Evolutionary conservation across 495 filamentous ascomycete species (phyloP).

Genomic region (Immersiella caudata): DNA sequence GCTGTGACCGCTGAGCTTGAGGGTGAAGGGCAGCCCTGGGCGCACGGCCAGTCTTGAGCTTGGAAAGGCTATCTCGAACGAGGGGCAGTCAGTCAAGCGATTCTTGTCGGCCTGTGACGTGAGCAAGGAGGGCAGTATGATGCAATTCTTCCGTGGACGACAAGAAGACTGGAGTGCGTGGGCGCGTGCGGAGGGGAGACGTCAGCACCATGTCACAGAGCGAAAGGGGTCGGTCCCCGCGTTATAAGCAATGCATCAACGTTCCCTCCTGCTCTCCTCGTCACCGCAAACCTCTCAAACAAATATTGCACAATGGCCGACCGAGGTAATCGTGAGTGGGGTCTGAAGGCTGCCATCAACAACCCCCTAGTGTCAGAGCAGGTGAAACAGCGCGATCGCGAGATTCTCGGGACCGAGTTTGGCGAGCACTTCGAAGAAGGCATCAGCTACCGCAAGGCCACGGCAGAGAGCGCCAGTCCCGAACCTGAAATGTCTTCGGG

Average conservation of each 20-base stretch:
- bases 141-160: background rate
- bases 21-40: background rate
- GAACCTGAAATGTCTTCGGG: constrained; percentile 1
- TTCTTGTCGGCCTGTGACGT: too few species aligned
- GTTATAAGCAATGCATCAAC: too few species aligned
- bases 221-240: too few species aligned
- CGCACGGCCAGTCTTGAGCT: background rate
- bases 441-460: background rate
- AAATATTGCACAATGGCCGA: constrained; percentile 27
- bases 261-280: too few species aligned
- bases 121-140: too few species aligned
- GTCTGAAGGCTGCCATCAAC: constrained; percentile 35
- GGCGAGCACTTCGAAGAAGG: constrained; percentile 19
- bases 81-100: too few species aligned
- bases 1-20: background rate
- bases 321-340: constrained; percentile 33
- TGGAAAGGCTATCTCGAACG: too few species aligned
- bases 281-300: background rate
- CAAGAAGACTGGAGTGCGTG: background rate
- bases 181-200: too few species aligned
- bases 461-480: background rate
- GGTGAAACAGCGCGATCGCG: constrained; percentile 29
- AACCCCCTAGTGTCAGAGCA: constrained; percentile 34
- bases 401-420: constrained; percentile 28
- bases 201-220: too few species aligned